Conservation (phyloP, 176 grass and related monocot species). For the Oryza coarctata region DNA sequence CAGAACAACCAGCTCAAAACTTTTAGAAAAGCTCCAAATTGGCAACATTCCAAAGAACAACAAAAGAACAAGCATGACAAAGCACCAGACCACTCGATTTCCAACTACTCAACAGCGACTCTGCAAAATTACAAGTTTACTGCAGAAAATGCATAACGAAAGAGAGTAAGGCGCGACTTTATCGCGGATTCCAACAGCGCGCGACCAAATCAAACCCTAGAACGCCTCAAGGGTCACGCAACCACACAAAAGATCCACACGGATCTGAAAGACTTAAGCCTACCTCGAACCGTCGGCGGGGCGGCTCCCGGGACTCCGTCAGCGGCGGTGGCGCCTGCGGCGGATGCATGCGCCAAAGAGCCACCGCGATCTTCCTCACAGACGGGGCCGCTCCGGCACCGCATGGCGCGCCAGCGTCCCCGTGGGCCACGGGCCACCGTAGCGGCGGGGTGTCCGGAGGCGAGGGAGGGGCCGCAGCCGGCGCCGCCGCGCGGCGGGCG, state of each 20-base stretch:
- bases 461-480: background rate
- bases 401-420: constrained; percentile 6
- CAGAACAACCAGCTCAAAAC: constrained; percentile 12
- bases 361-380: constrained; percentile 69
- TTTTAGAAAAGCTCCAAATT: background rate
- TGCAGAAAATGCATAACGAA: background rate
- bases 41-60: background rate
- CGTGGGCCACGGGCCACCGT: constrained; percentile 15
- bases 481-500: constrained; percentile 18
- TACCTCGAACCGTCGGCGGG: constrained; percentile 40
- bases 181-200: constrained; percentile 1
- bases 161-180: constrained; percentile 2
- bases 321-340: constrained; percentile 28
- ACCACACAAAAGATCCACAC: background rate
- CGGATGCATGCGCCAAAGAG: constrained; percentile 53
- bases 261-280: constrained; percentile 30
- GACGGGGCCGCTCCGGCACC: constrained; percentile 8
- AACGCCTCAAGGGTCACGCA: background rate
- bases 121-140: background rate
- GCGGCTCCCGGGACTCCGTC: constrained; percentile 19
- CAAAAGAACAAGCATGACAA: constrained; percentile 8
- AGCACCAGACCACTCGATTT: background rate
- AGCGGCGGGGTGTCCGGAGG: constrained; percentile 31
- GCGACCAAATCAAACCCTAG: background rate
- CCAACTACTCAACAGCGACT: background rate